Evolutionary conservation across 352 stramenopile genomes (phyloP).

Genomic region (Phytophthora boehmeriae): DNA sequence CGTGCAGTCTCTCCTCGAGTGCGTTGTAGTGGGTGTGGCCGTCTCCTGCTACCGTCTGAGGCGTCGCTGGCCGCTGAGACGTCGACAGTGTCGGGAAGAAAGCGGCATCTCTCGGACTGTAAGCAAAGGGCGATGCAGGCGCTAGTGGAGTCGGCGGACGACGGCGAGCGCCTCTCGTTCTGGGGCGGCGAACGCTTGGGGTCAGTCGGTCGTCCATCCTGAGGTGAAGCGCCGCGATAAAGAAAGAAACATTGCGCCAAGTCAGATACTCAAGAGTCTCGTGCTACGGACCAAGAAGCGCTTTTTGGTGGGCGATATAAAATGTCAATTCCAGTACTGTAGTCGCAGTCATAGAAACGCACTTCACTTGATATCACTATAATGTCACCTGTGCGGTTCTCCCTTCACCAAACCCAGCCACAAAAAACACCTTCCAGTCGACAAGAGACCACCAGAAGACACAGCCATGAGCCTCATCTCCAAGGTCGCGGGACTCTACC

Average conservation of each 20-base stretch:
- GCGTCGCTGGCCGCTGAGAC: constrained; percentile 14
- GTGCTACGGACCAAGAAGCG: no score
- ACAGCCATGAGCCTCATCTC: constrained; percentile 53
- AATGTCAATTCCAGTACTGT: no score
- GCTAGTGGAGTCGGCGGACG: constrained; percentile 14
- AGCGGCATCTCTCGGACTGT: background rate
- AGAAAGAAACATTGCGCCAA: background rate
- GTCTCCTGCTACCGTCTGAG: constrained; percentile 1
- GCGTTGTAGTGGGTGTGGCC: background rate
- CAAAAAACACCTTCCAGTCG: constrained; percentile 6
- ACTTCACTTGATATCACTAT: no score
- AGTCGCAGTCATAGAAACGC: no score
- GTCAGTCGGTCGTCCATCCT: constrained; percentile 30
- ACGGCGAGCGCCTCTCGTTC: constrained; percentile 39
- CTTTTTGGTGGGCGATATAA: no score
- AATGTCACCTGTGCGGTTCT: background rate
- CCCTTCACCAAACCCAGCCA: background rate
- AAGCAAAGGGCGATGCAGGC: background rate
- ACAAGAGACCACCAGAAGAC: constrained; percentile 18
- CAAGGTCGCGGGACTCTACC: constrained; percentile 75
- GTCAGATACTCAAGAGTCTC: no score
- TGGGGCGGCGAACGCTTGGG: constrained; percentile 27
- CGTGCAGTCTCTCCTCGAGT: constrained; percentile 55
- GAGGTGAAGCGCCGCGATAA: background rate
- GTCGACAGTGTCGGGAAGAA: constrained; percentile 24